Percentiles rank a stretch among this genome's conserved stretches.
Conservation (phyloP, 176 grass and related monocot genomes). For the Triticum monococcum region DNA sequence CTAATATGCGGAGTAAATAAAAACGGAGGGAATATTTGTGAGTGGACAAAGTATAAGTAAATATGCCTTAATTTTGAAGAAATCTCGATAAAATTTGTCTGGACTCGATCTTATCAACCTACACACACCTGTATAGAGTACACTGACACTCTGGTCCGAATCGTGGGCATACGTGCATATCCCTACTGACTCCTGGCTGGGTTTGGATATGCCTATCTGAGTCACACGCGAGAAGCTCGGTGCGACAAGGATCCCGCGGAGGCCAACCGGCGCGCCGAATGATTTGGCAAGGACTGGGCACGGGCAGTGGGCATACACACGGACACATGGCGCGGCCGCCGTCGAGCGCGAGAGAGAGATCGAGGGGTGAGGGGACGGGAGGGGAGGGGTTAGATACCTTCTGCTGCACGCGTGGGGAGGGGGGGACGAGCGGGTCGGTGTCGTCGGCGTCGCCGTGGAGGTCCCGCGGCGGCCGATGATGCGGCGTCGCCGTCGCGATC, state of each 20-base stretch:
- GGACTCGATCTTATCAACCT: background rate
- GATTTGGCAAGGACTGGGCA: background rate
- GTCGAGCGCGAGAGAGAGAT: background rate
- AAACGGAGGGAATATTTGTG: too few species aligned
- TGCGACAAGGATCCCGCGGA: too few species aligned
- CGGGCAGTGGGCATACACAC: background rate
- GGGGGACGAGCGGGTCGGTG: background rate
- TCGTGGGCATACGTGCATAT: background rate
- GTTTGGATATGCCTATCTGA: background rate
- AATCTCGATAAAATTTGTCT: background rate
- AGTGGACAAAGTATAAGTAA: background rate
- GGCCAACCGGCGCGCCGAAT: background rate
- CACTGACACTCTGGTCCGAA: background rate
- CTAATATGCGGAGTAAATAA: too few species aligned
- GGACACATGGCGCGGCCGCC: background rate
- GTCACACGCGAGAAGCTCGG: background rate
- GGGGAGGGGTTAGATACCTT: background rate
- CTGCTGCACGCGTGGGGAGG: background rate
- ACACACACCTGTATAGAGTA: background rate
- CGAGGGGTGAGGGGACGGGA: background rate
- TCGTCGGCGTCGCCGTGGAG: background rate
- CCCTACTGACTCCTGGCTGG: background rate
- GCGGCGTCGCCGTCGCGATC: conserved; percentile 18
- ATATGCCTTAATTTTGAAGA: background rate
- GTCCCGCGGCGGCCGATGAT: background rate